phyloP scores from a whole-genome alignment of 352 stramenopile genomes.

The Globisporangium middletonii region DNA sequence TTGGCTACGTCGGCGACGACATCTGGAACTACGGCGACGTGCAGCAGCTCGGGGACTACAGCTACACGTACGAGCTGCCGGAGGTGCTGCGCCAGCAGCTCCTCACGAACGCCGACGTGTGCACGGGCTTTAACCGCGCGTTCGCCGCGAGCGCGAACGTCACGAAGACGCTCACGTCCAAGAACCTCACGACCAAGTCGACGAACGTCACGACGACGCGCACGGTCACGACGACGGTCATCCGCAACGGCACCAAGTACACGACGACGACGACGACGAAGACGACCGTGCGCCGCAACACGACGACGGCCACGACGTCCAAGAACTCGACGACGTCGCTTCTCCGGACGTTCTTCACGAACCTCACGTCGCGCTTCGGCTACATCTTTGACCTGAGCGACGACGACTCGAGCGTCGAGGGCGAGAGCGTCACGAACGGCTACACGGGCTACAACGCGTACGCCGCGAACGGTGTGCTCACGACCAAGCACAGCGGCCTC shows the following conservation, averaged over 20 bases:
- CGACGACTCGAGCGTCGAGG: conserved; percentile 24
- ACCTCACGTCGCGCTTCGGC: conserved; percentile 27
- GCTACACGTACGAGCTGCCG: conserved; percentile 67
- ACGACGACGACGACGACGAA: conserved; percentile 48
- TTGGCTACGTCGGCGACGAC: conserved; percentile 40
- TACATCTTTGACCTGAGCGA: conserved; percentile 49
- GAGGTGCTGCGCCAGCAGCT: conserved; percentile 53
- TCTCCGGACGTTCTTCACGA: conserved; percentile 16
- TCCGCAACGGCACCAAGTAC: conserved; percentile 47
- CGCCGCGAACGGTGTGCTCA: conserved; percentile 25
- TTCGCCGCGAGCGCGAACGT: conserved; percentile 33
- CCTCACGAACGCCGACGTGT: conserved; percentile 59
- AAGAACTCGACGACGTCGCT: conserved; percentile 20
- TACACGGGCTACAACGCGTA: conserved; percentile 45
- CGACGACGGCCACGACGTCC: conserved; percentile 19
- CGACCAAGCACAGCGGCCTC: conserved; percentile 51
- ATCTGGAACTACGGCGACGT: conserved; percentile 62
- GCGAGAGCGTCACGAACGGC: conserved; percentile 34
- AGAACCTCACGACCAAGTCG: conserved; percentile 34
- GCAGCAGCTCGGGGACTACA: conserved; percentile 57
- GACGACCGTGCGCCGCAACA: conserved; percentile 26
- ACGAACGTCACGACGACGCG: conserved; percentile 40
- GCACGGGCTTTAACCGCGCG: conserved; percentile 42
- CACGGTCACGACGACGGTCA: conserved; percentile 34
- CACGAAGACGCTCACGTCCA: conserved; percentile 25